Percentiles rank a stretch among this genome's conserved stretches.
phyloP scores from a whole-genome alignment of 2,329 filamentous ascomycete genomes.

The Leptographium galeiforme region DNA sequence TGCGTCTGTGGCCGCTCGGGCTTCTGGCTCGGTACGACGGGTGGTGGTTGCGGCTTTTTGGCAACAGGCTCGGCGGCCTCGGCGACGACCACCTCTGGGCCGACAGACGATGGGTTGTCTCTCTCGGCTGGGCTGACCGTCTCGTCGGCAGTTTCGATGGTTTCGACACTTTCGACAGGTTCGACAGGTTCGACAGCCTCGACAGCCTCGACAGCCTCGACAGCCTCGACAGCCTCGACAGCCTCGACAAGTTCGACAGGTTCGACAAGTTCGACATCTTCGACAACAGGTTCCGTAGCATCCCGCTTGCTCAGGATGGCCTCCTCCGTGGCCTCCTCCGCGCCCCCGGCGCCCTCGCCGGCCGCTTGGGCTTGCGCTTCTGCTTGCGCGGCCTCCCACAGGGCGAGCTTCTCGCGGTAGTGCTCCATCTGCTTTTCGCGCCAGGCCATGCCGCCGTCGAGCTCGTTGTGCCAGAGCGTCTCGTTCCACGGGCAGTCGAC shows the following conservation, averaged over 20 bases:
- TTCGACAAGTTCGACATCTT: too few species aligned
- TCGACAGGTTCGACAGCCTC: too few species aligned
- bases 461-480: constrained; percentile 31
- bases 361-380: constrained; percentile 6
- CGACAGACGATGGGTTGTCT: too few species aligned
- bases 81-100: not conserved
- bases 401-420: constrained; percentile 26
- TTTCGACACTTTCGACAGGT: too few species aligned
- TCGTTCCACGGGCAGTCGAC: constrained; percentile 39
- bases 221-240: too few species aligned
- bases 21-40: constrained; percentile 10
- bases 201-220: too few species aligned
- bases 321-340: too few species aligned
- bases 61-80: not conserved
- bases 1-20: constrained; percentile 34
- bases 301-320: not conserved
- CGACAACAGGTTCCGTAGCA: too few species aligned
- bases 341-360: too few species aligned
- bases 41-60: constrained; percentile 11
- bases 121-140: too few species aligned
- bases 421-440: constrained; percentile 28
- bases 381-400: constrained; percentile 23
- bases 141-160: too few species aligned
- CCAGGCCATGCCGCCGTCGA: constrained; percentile 32
- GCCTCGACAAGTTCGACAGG: too few species aligned